Evolutionary conservation across 805 yeast genomes (phyloP).

Genomic region (Wickerhamomyces subpelliculosus): DNA sequence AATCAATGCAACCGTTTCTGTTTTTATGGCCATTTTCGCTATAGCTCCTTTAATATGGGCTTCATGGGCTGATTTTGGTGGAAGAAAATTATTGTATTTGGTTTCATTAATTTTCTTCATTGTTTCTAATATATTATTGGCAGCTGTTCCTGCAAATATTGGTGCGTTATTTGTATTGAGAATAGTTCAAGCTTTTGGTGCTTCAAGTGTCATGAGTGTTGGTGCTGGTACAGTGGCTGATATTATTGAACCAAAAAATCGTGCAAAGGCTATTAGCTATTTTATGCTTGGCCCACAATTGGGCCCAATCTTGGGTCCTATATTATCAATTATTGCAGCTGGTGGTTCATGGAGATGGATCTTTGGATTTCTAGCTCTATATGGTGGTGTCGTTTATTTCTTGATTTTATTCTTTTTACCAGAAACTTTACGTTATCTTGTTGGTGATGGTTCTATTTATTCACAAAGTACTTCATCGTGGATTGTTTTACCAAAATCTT

Average conservation of each 20-base stretch:
- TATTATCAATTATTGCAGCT: slow-evolving; percentile 65
- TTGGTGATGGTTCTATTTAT: slow-evolving; percentile 40
- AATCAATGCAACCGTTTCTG: slow-evolving; percentile 50
- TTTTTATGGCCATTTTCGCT: slow-evolving; percentile 50
- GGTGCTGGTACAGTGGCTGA: slow-evolving; percentile 92
- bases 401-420: slow-evolving; percentile 58
- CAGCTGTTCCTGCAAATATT: slow-evolving; percentile 54
- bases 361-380: slow-evolving; percentile 68
- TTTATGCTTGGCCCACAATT: slow-evolving; percentile 82
- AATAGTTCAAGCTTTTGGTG: slow-evolving; percentile 76
- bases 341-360: slow-evolving; percentile 79
- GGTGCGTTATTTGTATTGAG: slow-evolving; percentile 62
- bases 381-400: slow-evolving; percentile 48
- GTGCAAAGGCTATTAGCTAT: slow-evolving; percentile 80
- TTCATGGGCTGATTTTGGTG: slow-evolving; percentile 46
- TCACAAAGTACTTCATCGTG: slow-evolving; percentile 8
- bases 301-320: slow-evolving; percentile 85
- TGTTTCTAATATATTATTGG: slow-evolving; percentile 59
- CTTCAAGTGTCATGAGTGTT: slow-evolving; percentile 79
- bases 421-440: slow-evolving; percentile 67
- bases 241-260: slow-evolving; percentile 51
- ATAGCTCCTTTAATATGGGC: slow-evolving; percentile 54
- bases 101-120: slow-evolving; percentile 49
- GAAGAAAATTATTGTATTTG: slow-evolving; percentile 60
- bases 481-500: slow-evolving; percentile 24